Evolutionary conservation across 169 alveolate species (phyloP).

Genomic region (Besnoitia besnoiti): DNA sequence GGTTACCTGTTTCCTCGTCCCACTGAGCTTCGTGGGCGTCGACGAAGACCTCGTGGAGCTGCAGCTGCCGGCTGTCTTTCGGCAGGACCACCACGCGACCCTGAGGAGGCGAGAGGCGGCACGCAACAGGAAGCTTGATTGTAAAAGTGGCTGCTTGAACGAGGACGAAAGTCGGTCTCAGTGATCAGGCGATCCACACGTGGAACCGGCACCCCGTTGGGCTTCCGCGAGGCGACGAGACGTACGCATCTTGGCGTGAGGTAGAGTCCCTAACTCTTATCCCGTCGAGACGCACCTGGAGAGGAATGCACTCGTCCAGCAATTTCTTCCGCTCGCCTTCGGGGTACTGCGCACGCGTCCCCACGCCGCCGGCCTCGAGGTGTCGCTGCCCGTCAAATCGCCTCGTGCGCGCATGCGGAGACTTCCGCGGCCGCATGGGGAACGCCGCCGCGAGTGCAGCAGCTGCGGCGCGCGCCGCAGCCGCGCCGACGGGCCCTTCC

Average conservation of each 20-base stretch:
- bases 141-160: too few relatives aligned
- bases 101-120: too few relatives aligned
- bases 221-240: too few relatives aligned
- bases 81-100: constrained; percentile 56
- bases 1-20: constrained; percentile 80
- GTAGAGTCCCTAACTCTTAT: too few relatives aligned
- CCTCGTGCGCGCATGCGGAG: not conserved
- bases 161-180: too few relatives aligned
- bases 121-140: too few relatives aligned
- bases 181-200: too few relatives aligned
- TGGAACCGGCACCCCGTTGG: too few relatives aligned
- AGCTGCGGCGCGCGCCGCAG: constrained; percentile 1
- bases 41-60: constrained; percentile 87
- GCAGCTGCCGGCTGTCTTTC: constrained; percentile 17
- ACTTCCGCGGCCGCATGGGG: not conserved
- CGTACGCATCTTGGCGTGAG: too few relatives aligned
- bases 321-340: not conserved
- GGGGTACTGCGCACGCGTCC: not conserved
- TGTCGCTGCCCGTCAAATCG: not conserved
- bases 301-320: not conserved
- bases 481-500: not conserved
- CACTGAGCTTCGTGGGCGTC: constrained; percentile 84
- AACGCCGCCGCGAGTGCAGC: not conserved
- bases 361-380: not conserved
- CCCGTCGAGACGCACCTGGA: not conserved